Evolutionary conservation across 768 basidiomycete species (phyloP).

Genomic region (Russula vinacea): DNA sequence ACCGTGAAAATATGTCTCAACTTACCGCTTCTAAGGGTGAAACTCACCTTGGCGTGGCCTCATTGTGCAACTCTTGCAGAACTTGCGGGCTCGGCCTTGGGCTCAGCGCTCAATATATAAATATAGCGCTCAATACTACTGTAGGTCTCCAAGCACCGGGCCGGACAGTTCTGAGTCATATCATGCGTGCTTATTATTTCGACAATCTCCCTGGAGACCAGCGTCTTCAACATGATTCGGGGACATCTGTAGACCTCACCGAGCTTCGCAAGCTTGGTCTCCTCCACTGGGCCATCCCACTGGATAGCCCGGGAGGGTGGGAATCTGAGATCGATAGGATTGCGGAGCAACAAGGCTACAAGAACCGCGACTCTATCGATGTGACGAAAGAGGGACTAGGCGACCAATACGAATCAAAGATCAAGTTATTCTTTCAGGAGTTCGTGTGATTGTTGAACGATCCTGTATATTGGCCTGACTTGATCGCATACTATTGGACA

Average conservation of each 20-base stretch:
- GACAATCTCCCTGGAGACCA: slow-evolving; percentile 79
- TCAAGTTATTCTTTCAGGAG: slow-evolving; percentile 84
- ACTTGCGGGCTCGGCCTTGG: too few species aligned
- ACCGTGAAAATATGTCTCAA: too few species aligned
- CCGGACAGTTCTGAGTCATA: too few species aligned
- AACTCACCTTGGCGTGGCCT: too few species aligned
- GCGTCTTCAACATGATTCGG: slow-evolving; percentile 72
- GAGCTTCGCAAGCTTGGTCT: slow-evolving; percentile 59
- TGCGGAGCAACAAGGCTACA: slow-evolving; percentile 69
- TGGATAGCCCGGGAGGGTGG: slow-evolving; percentile 47
- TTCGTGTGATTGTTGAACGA: slow-evolving; percentile 33
- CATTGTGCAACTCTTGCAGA: too few species aligned
- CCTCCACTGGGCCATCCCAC: slow-evolving; percentile 62
- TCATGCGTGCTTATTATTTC: slow-evolving; percentile 67
- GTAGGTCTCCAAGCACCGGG: too few species aligned
- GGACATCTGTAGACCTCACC: slow-evolving; percentile 49
- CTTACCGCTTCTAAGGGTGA: too few species aligned
- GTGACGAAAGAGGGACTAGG: slow-evolving; percentile 77
- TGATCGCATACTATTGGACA: neutral
- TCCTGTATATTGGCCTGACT: neutral
- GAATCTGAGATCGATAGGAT: slow-evolving; percentile 56
- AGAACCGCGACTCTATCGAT: slow-evolving; percentile 78
- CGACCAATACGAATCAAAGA: slow-evolving; percentile 75
- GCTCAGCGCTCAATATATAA: too few species aligned
- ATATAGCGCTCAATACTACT: too few species aligned